Percentiles rank a stretch among this genome's conserved stretches.
phyloP scores from a whole-genome alignment of 2,329 filamentous ascomycete species.

The Orbilia ellipsospora region DNA sequence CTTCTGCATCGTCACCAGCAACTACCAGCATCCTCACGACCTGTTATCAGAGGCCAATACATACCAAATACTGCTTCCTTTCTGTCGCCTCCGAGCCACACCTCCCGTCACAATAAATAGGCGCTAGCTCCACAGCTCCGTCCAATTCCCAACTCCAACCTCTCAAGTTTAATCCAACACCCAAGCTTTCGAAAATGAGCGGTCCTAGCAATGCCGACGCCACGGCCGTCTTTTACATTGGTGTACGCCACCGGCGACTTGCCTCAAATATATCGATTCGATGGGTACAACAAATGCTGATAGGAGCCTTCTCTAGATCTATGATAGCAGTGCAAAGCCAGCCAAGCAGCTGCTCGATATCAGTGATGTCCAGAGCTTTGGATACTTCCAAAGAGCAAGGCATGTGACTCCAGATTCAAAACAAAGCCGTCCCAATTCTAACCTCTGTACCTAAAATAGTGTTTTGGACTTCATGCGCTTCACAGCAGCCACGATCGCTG shows the following conservation, averaged over 20 bases:
- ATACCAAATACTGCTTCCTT: neutral
- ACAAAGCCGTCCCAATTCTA: neutral
- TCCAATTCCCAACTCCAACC: constrained; percentile 20
- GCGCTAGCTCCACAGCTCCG: neutral
- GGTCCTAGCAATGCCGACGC: constrained; percentile 22
- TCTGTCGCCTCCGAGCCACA: constrained; percentile 1
- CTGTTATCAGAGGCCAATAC: neutral
- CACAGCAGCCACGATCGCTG: constrained; percentile 87
- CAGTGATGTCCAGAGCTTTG: constrained; percentile 48
- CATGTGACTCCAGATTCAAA: constrained; percentile 7
- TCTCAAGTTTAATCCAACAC: constrained; percentile 1
- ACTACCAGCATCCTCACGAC: neutral
- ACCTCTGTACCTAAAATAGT: constrained; percentile 60
- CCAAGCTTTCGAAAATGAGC: constrained; percentile 13
- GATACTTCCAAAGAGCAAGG: constrained; percentile 41
- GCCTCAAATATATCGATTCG: neutral
- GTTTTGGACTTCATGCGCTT: constrained; percentile 80
- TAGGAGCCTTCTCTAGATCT: constrained; percentile 19
- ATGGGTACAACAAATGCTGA: neutral
- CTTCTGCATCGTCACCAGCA: neutral
- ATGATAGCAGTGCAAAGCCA: constrained; percentile 31
- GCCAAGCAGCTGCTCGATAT: constrained; percentile 35
- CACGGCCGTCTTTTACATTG: constrained; percentile 48
- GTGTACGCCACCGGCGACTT: constrained; percentile 14
- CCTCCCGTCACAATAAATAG: constrained; percentile 3